These are phyloP conservation scores for Endocarpon pusillum DNA, from an alignment of 495 filamentous ascomycete genomes.

Conservation along the genomic window DNA sequence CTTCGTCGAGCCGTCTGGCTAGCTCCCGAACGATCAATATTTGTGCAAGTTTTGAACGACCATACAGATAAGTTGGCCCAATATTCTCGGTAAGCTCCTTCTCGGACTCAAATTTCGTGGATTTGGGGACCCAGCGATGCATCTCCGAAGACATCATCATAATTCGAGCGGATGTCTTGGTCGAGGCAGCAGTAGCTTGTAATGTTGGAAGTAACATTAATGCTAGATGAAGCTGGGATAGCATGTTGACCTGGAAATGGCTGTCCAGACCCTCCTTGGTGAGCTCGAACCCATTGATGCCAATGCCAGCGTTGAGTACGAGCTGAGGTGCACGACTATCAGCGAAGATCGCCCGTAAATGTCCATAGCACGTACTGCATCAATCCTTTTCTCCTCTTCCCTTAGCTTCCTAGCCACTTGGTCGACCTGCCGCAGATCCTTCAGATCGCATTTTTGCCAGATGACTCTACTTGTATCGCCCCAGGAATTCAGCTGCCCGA, in stretches of 20 bases:
- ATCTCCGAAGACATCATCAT: slow-evolving; percentile 40
- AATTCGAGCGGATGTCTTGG: slow-evolving; percentile 24
- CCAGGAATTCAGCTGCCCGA: slow-evolving; percentile 24
- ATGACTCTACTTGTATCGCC: slow-evolving; percentile 23
- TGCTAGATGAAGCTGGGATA: slow-evolving; percentile 28
- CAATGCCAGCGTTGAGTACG: slow-evolving; percentile 32
- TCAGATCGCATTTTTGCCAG: slow-evolving; percentile 27
- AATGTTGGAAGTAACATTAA: slow-evolving; percentile 28
- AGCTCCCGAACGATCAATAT: slow-evolving; percentile 22
- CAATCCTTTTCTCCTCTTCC: slow-evolving; percentile 18
- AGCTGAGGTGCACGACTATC: slow-evolving; percentile 13
- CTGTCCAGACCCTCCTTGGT: slow-evolving; percentile 28
- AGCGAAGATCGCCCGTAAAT: no score
- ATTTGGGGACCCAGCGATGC: slow-evolving; percentile 33
- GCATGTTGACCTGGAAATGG: slow-evolving; percentile 34
- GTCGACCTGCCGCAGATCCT: slow-evolving; percentile 19
- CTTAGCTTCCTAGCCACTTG: slow-evolving; percentile 19
- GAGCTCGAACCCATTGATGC: slow-evolving; percentile 23
- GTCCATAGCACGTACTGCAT: slow-evolving; percentile 18
- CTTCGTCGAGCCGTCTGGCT: slow-evolving; percentile 32
- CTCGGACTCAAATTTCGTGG: slow-evolving; percentile 36
- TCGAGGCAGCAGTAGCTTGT: slow-evolving; percentile 19
- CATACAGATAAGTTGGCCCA: slow-evolving; percentile 42
- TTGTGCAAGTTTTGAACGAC: slow-evolving; percentile 42
- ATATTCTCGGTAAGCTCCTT: slow-evolving; percentile 46